A percentile compares a stretch with the other conserved stretches of the same genome.
These are phyloP conservation scores for Claviceps humidiphila DNA, from an alignment of 2,329 filamentous ascomycete species.

Conservation along the genomic window DNA sequence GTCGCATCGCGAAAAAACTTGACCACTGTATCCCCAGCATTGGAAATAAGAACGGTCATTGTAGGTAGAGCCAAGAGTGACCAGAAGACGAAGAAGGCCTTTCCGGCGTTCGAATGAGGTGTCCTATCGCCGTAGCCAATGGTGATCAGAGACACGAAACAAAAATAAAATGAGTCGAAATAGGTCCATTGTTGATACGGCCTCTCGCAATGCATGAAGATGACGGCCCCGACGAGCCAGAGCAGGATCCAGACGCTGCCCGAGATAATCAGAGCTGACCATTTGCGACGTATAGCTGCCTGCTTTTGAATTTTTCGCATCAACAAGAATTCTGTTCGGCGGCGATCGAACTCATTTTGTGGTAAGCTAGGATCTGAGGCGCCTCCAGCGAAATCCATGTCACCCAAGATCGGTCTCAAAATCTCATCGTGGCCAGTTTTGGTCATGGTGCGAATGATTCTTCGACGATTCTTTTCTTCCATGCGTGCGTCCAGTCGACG, in stretches of 20 bases:
- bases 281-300: slow-evolving; percentile 53
- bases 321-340: slow-evolving; percentile 58
- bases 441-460: slow-evolving; percentile 31
- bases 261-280: slow-evolving; percentile 60
- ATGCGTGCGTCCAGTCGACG: slow-evolving; percentile 41
- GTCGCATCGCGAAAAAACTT: slow-evolving; percentile 43
- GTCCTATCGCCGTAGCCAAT: slow-evolving; percentile 77
- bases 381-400: slow-evolving; percentile 6
- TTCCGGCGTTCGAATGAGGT: slow-evolving; percentile 63
- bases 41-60: slow-evolving; percentile 74
- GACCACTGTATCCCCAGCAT: slow-evolving; percentile 75
- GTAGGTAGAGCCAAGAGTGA: slow-evolving; percentile 73
- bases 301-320: slow-evolving; percentile 69
- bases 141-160: slow-evolving; percentile 69
- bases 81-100: slow-evolving; percentile 91
- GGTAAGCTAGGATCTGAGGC: slow-evolving; percentile 8
- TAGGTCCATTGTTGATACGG: slow-evolving; percentile 54
- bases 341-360: slow-evolving; percentile 40
- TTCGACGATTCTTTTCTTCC: slow-evolving; percentile 44
- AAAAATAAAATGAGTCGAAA: slow-evolving; percentile 74
- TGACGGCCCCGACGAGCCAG: slow-evolving; percentile 67
- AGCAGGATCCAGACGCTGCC: slow-evolving; percentile 55
- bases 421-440: slow-evolving; percentile 32
- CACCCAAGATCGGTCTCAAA: slow-evolving; percentile 32
- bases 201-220: slow-evolving; percentile 48